phyloP scores from a whole-genome alignment of 257 asterid genomes.

The Haberlea rhodopensis region DNA sequence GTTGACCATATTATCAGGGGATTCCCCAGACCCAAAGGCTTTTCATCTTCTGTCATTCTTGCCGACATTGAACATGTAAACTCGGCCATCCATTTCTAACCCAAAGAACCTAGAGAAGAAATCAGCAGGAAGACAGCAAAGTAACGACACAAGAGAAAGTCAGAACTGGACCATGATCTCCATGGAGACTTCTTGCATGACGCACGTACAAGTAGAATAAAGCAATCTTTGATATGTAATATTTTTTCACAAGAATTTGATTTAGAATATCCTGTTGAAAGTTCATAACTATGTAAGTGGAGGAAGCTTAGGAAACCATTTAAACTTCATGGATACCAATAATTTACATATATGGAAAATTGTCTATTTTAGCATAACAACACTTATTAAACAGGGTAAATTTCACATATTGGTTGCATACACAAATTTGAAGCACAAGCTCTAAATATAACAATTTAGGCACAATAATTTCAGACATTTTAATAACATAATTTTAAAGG shows the following conservation, averaged over 20 bases:
- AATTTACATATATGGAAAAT: too few species aligned
- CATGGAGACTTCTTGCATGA: not conserved
- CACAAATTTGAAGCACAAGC: too few species aligned
- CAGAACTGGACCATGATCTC: conserved; percentile 23
- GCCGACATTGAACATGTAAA: conserved; percentile 80
- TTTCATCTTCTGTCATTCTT: conserved; percentile 67
- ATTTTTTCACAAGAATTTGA: not conserved
- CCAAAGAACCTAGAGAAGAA: conserved; percentile 92
- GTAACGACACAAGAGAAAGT: conserved; percentile 7
- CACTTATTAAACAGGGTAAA: too few species aligned
- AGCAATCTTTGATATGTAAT: not conserved
- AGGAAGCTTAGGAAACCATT: conserved; percentile 2
- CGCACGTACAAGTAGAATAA: conserved; percentile 3
- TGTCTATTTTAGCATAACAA: too few species aligned
- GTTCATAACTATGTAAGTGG: conserved; percentile 4
- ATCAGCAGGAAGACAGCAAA: conserved; percentile 48
- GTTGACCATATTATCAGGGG: conserved; percentile 74
- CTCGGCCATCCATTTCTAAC: conserved; percentile 96
- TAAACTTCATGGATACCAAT: too few species aligned
- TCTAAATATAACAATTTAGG: too few species aligned
- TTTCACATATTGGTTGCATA: too few species aligned
- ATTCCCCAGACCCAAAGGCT: conserved; percentile 77
- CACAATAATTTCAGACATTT: too few species aligned
- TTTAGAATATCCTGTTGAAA: not conserved
- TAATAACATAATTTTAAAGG: too few species aligned